These are phyloP conservation scores for Suillus luteus DNA, from an alignment of 768 basidiomycete genomes.

Conservation along the genomic window DNA sequence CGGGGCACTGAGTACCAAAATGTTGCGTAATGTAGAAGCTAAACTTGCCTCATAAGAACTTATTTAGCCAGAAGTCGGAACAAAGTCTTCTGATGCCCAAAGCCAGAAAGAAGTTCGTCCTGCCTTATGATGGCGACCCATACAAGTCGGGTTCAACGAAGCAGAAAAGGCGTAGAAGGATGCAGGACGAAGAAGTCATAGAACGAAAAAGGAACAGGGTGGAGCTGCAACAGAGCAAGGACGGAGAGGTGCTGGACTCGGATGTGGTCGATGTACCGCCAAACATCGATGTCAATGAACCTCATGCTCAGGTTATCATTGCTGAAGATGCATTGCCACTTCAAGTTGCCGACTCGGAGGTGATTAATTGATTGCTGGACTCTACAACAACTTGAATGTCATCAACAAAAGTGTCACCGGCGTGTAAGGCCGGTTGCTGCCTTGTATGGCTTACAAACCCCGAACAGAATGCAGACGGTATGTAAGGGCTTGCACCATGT, in stretches of 20 bases:
- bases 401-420: no score
- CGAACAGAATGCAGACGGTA: no score
- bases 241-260: neutral
- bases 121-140: neutral
- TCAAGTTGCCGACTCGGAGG: neutral
- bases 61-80: neutral
- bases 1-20: neutral
- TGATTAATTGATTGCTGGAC: neutral
- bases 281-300: neutral
- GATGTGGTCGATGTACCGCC: neutral
- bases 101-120: neutral
- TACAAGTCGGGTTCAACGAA: no score
- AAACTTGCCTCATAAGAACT: no score
- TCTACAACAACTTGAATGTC: no score
- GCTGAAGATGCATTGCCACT: neutral
- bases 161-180: neutral
- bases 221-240: neutral
- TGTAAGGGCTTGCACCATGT: no score
- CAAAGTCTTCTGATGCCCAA: neutral
- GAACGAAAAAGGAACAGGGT: neutral
- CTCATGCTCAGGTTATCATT: neutral
- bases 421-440: no score
- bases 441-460: no score
- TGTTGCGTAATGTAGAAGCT: neutral
- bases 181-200: neutral